These are phyloP conservation scores for Sordaria brevicollis DNA, from an alignment of 495 filamentous ascomycete genomes.

Conservation along the genomic window DNA sequence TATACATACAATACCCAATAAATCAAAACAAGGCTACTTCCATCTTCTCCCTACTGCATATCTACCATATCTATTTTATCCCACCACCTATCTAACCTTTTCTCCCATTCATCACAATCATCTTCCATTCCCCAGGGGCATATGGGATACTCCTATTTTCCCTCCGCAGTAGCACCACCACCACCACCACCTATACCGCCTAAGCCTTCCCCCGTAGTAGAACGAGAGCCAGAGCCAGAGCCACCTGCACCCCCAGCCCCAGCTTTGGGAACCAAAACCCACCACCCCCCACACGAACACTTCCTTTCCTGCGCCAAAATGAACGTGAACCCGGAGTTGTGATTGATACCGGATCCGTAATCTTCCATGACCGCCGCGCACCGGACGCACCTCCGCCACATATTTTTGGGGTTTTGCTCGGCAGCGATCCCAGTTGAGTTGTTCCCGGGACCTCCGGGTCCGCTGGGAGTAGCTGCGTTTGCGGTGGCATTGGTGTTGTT, in stretches of 20 bases:
- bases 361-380: slow-evolving; percentile 59
- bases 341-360: slow-evolving; percentile 16
- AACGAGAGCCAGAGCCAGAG: too few relatives aligned
- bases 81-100: too few relatives aligned
- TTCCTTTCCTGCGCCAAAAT: slow-evolving; percentile 40
- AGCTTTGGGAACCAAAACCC: slow-evolving; percentile 27
- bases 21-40: too few relatives aligned
- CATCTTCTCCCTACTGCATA: too few relatives aligned
- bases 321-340: slow-evolving; percentile 36
- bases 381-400: slow-evolving; percentile 48
- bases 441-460: not conserved
- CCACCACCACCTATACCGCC: too few relatives aligned
- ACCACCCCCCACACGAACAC: slow-evolving; percentile 43
- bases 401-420: slow-evolving; percentile 3
- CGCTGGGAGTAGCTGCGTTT: not conserved
- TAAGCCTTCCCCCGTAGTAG: not conserved
- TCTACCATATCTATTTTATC: too few relatives aligned
- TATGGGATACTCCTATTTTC: too few relatives aligned
- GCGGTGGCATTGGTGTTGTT: not conserved
- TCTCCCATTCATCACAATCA: too few relatives aligned
- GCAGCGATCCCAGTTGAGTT: not conserved
- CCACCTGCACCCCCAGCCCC: slow-evolving; percentile 1
- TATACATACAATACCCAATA: too few relatives aligned
- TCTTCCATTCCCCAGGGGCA: too few relatives aligned
- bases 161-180: too few relatives aligned